Conservation (phyloP, 805 yeast genomes). For the Cyberlindnera petersonii region DNA sequence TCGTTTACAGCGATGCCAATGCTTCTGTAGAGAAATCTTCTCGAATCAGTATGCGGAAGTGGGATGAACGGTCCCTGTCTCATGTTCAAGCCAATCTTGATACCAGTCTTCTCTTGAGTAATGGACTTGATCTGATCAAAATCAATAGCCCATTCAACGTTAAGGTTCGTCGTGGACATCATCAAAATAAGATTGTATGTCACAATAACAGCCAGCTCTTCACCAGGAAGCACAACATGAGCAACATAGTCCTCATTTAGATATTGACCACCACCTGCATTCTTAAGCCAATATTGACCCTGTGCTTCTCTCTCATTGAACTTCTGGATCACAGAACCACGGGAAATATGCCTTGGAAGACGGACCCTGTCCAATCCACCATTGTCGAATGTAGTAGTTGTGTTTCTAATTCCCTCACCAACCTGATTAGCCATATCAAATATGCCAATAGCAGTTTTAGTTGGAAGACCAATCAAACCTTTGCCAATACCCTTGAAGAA, state of each 20-base stretch:
- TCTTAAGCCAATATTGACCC: slow-evolving; percentile 90
- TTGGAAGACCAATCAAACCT: slow-evolving; percentile 93
- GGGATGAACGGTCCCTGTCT: slow-evolving; percentile 75
- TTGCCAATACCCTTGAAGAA: slow-evolving; percentile 91
- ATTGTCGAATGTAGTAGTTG: slow-evolving; percentile 85
- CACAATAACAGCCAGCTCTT: slow-evolving; percentile 70
- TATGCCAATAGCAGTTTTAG: slow-evolving; percentile 93
- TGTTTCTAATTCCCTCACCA: slow-evolving; percentile 88
- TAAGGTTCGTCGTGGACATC: slow-evolving; percentile 56
- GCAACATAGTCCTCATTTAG: slow-evolving; percentile 76
- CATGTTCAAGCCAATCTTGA: slow-evolving; percentile 57
- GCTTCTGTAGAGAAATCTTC: slow-evolving; percentile 62
- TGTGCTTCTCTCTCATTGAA: slow-evolving; percentile 81
- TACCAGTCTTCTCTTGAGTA: slow-evolving; percentile 74
- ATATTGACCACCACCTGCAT: slow-evolving; percentile 75
- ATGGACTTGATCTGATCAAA: slow-evolving; percentile 67
- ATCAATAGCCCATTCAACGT: slow-evolving; percentile 65
- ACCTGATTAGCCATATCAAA: slow-evolving; percentile 90
- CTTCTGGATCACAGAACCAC: slow-evolving; percentile 69
- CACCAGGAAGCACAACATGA: slow-evolving; percentile 79
- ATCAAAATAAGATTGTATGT: slow-evolving; percentile 68
- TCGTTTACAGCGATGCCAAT: slow-evolving; percentile 80
- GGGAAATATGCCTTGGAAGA: slow-evolving; percentile 71
- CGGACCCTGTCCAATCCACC: slow-evolving; percentile 76
- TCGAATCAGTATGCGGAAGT: slow-evolving; percentile 59